These are phyloP conservation scores for Rhizopogon sp. DNA, from an alignment of 768 basidiomycete genomes.

Conservation along the genomic window DNA sequence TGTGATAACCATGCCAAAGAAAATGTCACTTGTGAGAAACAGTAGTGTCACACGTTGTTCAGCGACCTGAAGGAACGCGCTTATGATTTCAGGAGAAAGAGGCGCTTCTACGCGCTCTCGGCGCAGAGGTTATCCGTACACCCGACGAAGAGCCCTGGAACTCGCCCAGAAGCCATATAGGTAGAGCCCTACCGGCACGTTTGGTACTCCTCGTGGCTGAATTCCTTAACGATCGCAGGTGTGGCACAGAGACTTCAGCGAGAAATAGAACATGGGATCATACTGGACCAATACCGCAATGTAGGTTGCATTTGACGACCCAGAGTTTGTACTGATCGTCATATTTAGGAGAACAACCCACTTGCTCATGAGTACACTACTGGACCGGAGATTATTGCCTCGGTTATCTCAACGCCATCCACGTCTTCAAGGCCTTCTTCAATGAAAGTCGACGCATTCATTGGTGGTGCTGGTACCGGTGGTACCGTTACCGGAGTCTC, in stretches of 20 bases:
- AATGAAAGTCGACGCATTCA: slow-evolving; percentile 71
- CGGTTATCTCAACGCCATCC: slow-evolving; percentile 62
- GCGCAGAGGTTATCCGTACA: slow-evolving; percentile 92
- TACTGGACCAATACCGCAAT: slow-evolving; percentile 89
- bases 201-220: slow-evolving; percentile 64
- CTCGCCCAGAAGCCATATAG: slow-evolving; percentile 87
- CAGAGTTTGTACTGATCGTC: background rate
- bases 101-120: slow-evolving; percentile 83
- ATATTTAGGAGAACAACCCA: slow-evolving; percentile 68
- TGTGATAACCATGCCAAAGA: slow-evolving; percentile 87
- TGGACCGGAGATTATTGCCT: slow-evolving; percentile 87
- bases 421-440: slow-evolving; percentile 55
- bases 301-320: slow-evolving; percentile 32
- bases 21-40: slow-evolving; percentile 76
- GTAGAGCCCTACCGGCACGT: slow-evolving; percentile 43
- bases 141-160: slow-evolving; percentile 89
- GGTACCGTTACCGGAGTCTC: slow-evolving; percentile 91
- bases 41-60: background rate
- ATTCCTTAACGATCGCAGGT: slow-evolving; percentile 84
- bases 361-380: slow-evolving; percentile 89
- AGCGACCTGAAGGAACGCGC: background rate
- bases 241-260: slow-evolving; percentile 74
- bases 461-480: slow-evolving; percentile 91
- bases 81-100: slow-evolving; percentile 70
- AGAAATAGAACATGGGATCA: slow-evolving; percentile 79